These are phyloP conservation scores for Herpetomonas muscarum DNA, from an alignment of 208 protist species.

Conservation along the genomic window DNA sequence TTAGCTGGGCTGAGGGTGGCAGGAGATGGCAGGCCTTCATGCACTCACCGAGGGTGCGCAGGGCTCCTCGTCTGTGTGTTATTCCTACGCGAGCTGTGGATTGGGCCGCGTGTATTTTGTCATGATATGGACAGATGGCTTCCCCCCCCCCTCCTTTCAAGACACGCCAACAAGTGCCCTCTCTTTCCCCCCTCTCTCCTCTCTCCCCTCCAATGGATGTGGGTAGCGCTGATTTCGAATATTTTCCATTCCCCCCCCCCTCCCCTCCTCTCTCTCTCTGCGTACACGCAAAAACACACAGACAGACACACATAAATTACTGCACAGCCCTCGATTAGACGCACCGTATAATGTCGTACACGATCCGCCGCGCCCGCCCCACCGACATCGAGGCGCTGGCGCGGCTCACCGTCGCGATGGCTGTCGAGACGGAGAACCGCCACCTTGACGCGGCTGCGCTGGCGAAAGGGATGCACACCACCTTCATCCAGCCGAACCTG, in stretches of 20 bases:
- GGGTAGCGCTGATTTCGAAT: background rate
- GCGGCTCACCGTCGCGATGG: slow-evolving; percentile 48
- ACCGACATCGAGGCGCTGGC: slow-evolving; percentile 48
- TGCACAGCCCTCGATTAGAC: too few species aligned
- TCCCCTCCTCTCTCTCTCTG: background rate
- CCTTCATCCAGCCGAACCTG: slow-evolving; percentile 33
- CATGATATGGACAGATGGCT: too few species aligned
- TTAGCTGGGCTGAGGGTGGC: too few species aligned
- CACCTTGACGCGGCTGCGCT: slow-evolving; percentile 34
- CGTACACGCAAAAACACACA: slow-evolving; percentile 7
- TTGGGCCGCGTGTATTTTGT: too few species aligned
- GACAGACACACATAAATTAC: slow-evolving; percentile 14
- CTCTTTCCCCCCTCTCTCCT: background rate
- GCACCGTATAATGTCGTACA: slow-evolving; percentile 23
- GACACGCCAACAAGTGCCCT: background rate
- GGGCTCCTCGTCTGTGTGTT: too few species aligned
- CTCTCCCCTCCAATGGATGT: background rate
- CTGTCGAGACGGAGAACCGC: slow-evolving; percentile 50
- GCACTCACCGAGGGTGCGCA: too few species aligned
- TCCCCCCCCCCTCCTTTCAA: too few species aligned
- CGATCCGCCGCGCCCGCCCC: slow-evolving; percentile 8
- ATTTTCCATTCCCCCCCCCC: background rate
- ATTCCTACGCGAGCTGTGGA: too few species aligned
- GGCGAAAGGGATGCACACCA: slow-evolving; percentile 31
- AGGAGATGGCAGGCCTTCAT: too few species aligned